Evolutionary conservation across 176 grass and related monocot genomes (phyloP), one percentile per base, ranked within the genome.

Genomic region (Neostapfia colusana): DNA sequence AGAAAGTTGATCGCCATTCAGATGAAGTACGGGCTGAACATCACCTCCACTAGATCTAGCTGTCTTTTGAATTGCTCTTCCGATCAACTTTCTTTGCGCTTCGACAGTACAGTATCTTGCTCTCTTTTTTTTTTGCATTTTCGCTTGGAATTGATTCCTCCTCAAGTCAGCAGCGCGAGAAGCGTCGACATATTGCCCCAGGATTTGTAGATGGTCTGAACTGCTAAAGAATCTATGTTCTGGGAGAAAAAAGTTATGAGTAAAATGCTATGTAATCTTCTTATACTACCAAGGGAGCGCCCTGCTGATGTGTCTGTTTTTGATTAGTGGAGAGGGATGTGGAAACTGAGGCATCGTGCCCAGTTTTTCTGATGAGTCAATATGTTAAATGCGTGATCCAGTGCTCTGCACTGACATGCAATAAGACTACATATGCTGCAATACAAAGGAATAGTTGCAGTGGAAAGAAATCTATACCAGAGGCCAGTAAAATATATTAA

Each of bases 11-110:
- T 54, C 23, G 36, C 23, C 27, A 1, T 56, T 80, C 11, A 57
- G 45, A 10, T 84, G 65, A 49, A 39, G 21, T 4, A 15, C 28
- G 35, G 77, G 79, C 76, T 71, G 77, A 77, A 88, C 81, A 76
- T 81, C 72, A 42, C 77, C 76, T 84, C 72, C 81, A 88, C 82
- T 71, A 84, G 64, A 84, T 88, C 45, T 37, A 70, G 70, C 74
- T 65, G 53, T n/a, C 57, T 20, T 70, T 64, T 43, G 27, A 38
- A 80, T 61, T 64, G 70, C 26, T 55, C 49, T 17, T 6, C 20
- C 5, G 1, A 79, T 86, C 63, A 0, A 44, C 81, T 38, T 83
- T 74, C 69, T 41, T 21, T 54, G 20, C 51, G 21, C 50, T 53
- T 53, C 7, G 1, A 1, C 3, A 18, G 27, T 64, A 18, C 12